Evolutionary conservation across 2,329 filamentous ascomycete genomes (phyloP).

Genomic region (Sporothrix sp.): DNA sequence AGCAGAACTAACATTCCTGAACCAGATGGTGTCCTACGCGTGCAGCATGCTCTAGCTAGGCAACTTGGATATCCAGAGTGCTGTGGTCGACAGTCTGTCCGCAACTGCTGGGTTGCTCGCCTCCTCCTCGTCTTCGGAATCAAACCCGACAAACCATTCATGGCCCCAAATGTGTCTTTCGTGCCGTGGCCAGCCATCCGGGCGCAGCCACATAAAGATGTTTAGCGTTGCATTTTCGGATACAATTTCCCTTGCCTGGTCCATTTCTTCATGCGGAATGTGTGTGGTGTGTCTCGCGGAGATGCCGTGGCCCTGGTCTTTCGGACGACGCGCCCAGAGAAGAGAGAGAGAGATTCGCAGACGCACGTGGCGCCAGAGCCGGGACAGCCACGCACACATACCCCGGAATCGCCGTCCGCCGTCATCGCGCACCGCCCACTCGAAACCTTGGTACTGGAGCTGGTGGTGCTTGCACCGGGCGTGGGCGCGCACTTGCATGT

Average conservation of each 20-base stretch:
- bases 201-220: slow-evolving; percentile 24
- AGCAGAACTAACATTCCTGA: background rate
- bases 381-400: background rate
- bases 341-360: background rate
- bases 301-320: background rate
- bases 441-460: slow-evolving; percentile 20
- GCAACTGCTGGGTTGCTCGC: background rate
- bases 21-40: background rate
- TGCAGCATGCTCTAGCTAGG: background rate
- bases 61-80: background rate
- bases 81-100: background rate
- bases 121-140: slow-evolving; percentile 22
- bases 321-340: background rate
- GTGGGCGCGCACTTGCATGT: slow-evolving; percentile 24
- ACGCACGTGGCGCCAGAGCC: background rate
- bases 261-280: slow-evolving; percentile 12
- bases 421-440: slow-evolving; percentile 17
- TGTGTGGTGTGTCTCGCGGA: background rate
- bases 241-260: slow-evolving; percentile 16
- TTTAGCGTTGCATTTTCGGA: slow-evolving; percentile 24
- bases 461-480: slow-evolving; percentile 19
- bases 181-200: slow-evolving; percentile 19
- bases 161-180: slow-evolving; percentile 20
- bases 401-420: background rate
- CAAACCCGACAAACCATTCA: slow-evolving; percentile 20